Base-by-base conservation (phyloP, 805 yeast species). In the Sungouiella thailandica region DNA sequence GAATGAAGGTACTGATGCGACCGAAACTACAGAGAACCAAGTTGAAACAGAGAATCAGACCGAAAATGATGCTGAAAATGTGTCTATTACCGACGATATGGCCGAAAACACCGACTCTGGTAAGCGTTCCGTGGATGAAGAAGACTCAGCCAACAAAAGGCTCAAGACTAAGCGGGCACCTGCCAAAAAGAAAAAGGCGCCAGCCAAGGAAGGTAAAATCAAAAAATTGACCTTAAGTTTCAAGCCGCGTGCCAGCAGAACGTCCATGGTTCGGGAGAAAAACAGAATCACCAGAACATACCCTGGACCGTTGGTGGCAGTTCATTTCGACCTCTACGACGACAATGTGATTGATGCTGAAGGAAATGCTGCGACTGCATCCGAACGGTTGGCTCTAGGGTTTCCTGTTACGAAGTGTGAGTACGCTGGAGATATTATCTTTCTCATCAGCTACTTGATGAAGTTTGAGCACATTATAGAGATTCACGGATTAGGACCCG, bases 221-320 rank as follows among this genome's bases (percentile, higher is more conserved):
- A 31, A 30, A 14, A 38, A 34, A 23, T 20, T 29, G 13, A 23
- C 32, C 19, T 17, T 29, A n/a, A 25, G 17, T 31, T 27, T 34
- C 35, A 18, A 39, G 17, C 38, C 17, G 11, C 32, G 16, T 9
- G 19, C 37, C 7, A 31, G 41, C 12, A 29, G 53, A 25, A 66
- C 71, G n/a, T 60, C 65, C 6, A 52, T 65, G 1, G 20, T 57
- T 4, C 53, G 50, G 17, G 50, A 51, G 13, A 48, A 52, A 12
- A 47, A 52, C 34, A 60, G 57, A 39, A 38, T 49, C 11, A 47
- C 64, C 7, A 44, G 68, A 20, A 59, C 60, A 23, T 49, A 57
- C 11, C 70, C 71, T 1, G 70, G 70, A 1, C 70, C 72, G 1
- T 43, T 65, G 28, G 47, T 65, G 4, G 55, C 60, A 1, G 41